Base-by-base conservation (phyloP, 176 grass and related monocot genomes). In the Aegilops bicornis region DNA sequence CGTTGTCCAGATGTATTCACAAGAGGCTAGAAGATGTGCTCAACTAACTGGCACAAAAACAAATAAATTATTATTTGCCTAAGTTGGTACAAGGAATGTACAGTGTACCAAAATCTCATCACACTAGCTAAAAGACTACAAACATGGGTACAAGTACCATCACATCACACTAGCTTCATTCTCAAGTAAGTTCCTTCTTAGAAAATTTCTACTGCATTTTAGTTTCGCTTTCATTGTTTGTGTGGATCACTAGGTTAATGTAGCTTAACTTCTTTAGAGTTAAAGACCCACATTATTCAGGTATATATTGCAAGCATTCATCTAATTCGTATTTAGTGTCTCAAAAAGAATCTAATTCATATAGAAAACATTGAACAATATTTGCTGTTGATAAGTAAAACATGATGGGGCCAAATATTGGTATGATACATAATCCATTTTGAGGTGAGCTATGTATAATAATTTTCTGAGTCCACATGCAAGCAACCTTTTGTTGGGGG, bases 161-260 rank as follows among this genome's bases (percentile, higher is more conserved):
- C n/a, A n/a, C n/a, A n/a, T n/a, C n/a, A n/a, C n/a, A n/a, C n/a
- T n/a, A n/a, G 35, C 80, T 90, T 87, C 75, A 79, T 17, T n/a
- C 69, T 45, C 59, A 84, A 84, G 79, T 87, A 87, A 83, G 85
- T 47, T 64, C 30, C 15, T 52, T 67, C 9, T 79, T 67, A 83
- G 75, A 70, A 45, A 79, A 73, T 56, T 27, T 3, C 67, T 79
- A 65, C 31, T 40, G 13, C 4, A 79, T 78, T 87, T 32, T 73
- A 42, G 58, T 65, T 82, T 6, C 22, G 0, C 69, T 77, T 82
- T 20, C 23, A 62, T 79, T 37, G 50, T 78, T 88, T 79, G 1
- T 67, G n/a, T 88, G 74, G 13, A 42, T 59, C 42, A 40, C 6
- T 25, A 24, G 22, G 37, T 47, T 78, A 78, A 60, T 27, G 36